These are phyloP conservation scores for Basidiobolus meristosporus DNA, from an alignment of 371 early-diverging fungal genomes.

Conservation along the genomic window DNA sequence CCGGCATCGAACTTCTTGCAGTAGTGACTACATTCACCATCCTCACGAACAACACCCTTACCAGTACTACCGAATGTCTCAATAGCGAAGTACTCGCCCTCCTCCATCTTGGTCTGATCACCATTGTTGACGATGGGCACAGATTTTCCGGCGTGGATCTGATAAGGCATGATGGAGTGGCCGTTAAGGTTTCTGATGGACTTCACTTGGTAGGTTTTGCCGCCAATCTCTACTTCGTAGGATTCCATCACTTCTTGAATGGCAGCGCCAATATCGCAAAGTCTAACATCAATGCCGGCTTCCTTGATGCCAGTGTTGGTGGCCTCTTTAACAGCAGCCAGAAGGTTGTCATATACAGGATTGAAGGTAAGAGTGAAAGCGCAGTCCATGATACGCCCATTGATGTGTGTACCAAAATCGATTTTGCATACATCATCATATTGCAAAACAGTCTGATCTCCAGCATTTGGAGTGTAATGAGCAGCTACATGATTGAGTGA, in stretches of 20 bases:
- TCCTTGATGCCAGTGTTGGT: conserved; percentile 93
- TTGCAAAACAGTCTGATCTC: conserved; percentile 77
- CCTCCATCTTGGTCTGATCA: conserved; percentile 92
- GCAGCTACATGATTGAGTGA: conserved; percentile 98
- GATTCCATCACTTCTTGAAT: conserved; percentile 97
- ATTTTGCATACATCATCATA: conserved; percentile 97
- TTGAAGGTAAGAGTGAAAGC: conserved; percentile 97
- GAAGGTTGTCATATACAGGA: conserved; percentile 72
- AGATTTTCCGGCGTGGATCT: conserved; percentile 94
- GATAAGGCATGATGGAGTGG: conserved; percentile 90
- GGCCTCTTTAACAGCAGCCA: conserved; percentile 90
- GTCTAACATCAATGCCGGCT: conserved; percentile 92
- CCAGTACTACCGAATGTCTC: conserved; percentile 99
- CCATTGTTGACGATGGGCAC: conserved; percentile 89
- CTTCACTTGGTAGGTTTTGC: conserved; percentile 86
- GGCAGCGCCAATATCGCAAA: conserved; percentile 95
- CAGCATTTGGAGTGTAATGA: conserved; percentile 97
- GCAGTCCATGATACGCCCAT: conserved; percentile 93
- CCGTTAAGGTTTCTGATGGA: conserved; percentile 97
- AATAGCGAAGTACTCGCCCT: conserved; percentile 94
- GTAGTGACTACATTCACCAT: conserved; percentile 93
- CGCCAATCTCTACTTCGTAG: conserved; percentile 92
- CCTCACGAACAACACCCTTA: conserved; percentile 84
- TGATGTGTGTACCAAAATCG: conserved; percentile 97
- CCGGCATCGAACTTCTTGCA: conserved; percentile 41